phyloP scores from a whole-genome alignment of 2,329 filamentous ascomycete species.

The Thermothelomyces thermophilus region DNA sequence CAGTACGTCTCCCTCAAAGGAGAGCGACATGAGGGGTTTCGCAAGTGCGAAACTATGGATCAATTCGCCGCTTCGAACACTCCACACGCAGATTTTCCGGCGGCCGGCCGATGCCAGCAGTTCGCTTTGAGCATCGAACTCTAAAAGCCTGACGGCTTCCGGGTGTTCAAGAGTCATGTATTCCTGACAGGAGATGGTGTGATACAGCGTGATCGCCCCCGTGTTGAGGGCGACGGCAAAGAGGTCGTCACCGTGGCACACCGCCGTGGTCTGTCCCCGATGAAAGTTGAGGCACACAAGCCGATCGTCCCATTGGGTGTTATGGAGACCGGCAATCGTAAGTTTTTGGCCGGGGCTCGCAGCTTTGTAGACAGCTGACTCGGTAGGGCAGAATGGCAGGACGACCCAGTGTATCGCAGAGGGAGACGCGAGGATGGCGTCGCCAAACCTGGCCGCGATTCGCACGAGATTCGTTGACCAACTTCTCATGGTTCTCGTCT shows the following conservation, averaged over 20 bases:
- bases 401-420: slow-evolving; percentile 30
- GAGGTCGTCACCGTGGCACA: slow-evolving; percentile 27
- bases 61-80: not conserved
- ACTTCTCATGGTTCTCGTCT: slow-evolving; percentile 20
- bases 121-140: slow-evolving; percentile 27
- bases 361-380: not conserved
- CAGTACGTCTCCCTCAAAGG: not conserved
- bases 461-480: slow-evolving; percentile 30
- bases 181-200: slow-evolving; percentile 26
- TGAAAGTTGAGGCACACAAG: slow-evolving; percentile 27
- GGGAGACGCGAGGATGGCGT: slow-evolving; percentile 26
- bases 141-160: slow-evolving; percentile 28
- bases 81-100: not conserved
- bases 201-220: slow-evolving; percentile 25
- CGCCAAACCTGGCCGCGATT: slow-evolving; percentile 28
- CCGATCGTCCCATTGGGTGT: slow-evolving; percentile 29
- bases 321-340: slow-evolving; percentile 22
- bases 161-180: slow-evolving; percentile 26
- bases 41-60: not conserved
- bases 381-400: slow-evolving; percentile 29
- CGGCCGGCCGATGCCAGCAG: slow-evolving; percentile 25
- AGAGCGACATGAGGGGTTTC: not conserved
- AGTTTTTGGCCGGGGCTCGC: not conserved
- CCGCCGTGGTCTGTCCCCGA: slow-evolving; percentile 20
- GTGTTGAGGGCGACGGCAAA: slow-evolving; percentile 26